These are phyloP conservation scores for Phytophthora vignae DNA, from an alignment of 352 stramenopile species.

Conservation along the genomic window DNA sequence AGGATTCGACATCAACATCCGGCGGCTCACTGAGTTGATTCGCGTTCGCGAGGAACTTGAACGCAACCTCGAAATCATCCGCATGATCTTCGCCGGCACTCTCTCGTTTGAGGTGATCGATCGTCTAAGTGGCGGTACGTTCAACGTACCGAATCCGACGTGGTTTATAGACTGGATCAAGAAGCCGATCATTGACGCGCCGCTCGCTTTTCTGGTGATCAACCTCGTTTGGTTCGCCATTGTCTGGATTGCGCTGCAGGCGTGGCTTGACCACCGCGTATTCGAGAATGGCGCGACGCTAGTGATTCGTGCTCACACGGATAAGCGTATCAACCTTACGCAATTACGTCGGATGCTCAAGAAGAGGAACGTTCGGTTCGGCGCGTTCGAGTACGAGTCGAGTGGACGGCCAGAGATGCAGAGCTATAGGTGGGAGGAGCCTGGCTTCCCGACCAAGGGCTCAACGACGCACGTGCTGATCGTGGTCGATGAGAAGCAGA, in stretches of 20 bases:
- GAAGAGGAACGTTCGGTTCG: constrained; percentile 46
- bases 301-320: constrained; percentile 85
- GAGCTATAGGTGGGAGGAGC: constrained; percentile 80
- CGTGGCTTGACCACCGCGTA: constrained; percentile 44
- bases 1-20: constrained; percentile 91
- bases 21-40: constrained; percentile 84
- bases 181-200: constrained; percentile 65
- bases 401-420: constrained; percentile 65
- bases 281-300: constrained; percentile 87
- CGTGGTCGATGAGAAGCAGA: constrained; percentile 66
- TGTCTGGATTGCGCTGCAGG: constrained; percentile 66
- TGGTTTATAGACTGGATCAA: constrained; percentile 88
- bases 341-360: constrained; percentile 54
- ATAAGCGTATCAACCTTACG: constrained; percentile 65
- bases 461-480: constrained; percentile 88
- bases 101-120: constrained; percentile 96
- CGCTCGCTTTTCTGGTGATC: constrained; percentile 81
- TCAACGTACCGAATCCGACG: constrained; percentile 89
- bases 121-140: constrained; percentile 92
- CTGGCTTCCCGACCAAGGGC: constrained; percentile 88
- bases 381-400: constrained; percentile 50
- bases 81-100: constrained; percentile 93
- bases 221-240: constrained; percentile 78
- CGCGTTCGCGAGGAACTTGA: constrained; percentile 62
- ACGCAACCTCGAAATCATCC: constrained; percentile 87